phyloP scores from a whole-genome alignment of 2,329 filamentous ascomycete species.

The Didymella exigua region DNA sequence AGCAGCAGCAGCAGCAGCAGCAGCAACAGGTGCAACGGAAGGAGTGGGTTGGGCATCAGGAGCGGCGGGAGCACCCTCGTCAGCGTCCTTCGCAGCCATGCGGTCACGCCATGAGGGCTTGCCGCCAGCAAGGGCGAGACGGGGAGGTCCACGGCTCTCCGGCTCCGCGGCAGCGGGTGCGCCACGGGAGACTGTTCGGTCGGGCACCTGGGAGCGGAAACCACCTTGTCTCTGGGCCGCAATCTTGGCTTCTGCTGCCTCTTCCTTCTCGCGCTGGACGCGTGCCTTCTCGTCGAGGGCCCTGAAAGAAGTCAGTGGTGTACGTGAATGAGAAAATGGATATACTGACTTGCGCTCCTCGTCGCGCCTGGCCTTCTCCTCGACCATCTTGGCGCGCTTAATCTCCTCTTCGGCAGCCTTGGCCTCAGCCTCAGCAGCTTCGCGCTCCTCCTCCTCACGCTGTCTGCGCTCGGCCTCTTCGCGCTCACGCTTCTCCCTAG shows the following conservation, averaged over 20 bases:
- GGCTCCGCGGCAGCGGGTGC: conserved; percentile 16
- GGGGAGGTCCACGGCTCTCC: conserved; percentile 60
- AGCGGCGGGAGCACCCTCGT: conserved; percentile 38
- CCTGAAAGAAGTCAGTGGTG: conserved; percentile 45
- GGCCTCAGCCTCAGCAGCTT: conserved; percentile 82
- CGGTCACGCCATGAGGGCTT: conserved; percentile 77
- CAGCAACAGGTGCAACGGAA: conserved; percentile 38
- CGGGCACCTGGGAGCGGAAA: conserved; percentile 45
- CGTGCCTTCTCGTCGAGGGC: conserved; percentile 67
- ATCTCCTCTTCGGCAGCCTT: conserved; percentile 79
- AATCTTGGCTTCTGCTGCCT: conserved; percentile 81
- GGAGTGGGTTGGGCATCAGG: conserved; percentile 44
- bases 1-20: conserved; percentile 39
- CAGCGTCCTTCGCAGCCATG: conserved; percentile 59
- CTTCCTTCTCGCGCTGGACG: conserved; percentile 79
- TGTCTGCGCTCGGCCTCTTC: conserved; percentile 82
- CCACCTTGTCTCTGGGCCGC: conserved; percentile 63
- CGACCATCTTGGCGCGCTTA: conserved; percentile 72
- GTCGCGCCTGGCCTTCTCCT: conserved; percentile 69
- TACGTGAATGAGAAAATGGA: too few relatives aligned
- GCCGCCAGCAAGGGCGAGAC: conserved; percentile 64
- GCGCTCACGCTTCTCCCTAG: conserved; percentile 80
- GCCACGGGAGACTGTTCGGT: conserved; percentile 39
- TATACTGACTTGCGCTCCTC: conserved; percentile 62
- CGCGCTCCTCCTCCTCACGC: conserved; percentile 84